A percentile compares a stretch with the other conserved stretches of the same genome.
These are phyloP conservation scores for Globisporangium okanoganense DNA, from an alignment of 352 stramenopile species.

Conservation along the genomic window DNA sequence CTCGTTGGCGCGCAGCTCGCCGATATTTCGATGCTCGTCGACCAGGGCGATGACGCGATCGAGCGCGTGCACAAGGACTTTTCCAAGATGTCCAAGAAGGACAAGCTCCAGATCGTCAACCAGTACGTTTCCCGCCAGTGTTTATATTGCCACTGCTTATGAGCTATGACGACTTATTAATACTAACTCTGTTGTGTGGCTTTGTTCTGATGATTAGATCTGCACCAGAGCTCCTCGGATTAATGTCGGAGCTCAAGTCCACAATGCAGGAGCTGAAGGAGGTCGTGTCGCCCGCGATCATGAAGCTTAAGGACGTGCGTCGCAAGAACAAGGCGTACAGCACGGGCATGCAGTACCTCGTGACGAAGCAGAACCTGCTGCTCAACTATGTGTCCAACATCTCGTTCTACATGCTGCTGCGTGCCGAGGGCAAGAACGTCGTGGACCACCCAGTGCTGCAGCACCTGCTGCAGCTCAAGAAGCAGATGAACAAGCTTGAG, in stretches of 20 bases:
- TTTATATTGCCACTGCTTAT: not conserved
- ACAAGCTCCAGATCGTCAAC: conserved; percentile 86
- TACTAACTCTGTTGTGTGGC: not conserved
- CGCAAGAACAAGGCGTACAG: conserved; percentile 54
- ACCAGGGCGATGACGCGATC: conserved; percentile 46
- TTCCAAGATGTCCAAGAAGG: conserved; percentile 83
- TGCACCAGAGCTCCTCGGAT: conserved; percentile 68
- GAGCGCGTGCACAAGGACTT: conserved; percentile 80
- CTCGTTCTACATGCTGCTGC: conserved; percentile 82
- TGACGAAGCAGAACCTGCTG: conserved; percentile 77
- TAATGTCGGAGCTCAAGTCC: conserved; percentile 62
- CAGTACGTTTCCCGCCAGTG: conserved; percentile 35
- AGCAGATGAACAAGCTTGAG: conserved; percentile 66
- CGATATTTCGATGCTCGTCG: conserved; percentile 63
- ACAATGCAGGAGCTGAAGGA: conserved; percentile 65
- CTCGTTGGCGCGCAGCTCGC: conserved; percentile 67
- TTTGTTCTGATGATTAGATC: conserved; percentile 24
- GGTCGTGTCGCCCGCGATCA: conserved; percentile 58
- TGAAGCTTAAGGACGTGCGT: conserved; percentile 67
- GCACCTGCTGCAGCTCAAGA: conserved; percentile 74
- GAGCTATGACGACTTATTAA: not conserved
- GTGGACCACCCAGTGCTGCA: conserved; percentile 72
- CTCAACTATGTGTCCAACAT: conserved; percentile 87
- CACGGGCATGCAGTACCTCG: conserved; percentile 67
- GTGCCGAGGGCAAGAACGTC: conserved; percentile 76